phyloP scores from a whole-genome alignment of 2,329 filamentous ascomycete species.

The Ambrosiella beaveri region DNA sequence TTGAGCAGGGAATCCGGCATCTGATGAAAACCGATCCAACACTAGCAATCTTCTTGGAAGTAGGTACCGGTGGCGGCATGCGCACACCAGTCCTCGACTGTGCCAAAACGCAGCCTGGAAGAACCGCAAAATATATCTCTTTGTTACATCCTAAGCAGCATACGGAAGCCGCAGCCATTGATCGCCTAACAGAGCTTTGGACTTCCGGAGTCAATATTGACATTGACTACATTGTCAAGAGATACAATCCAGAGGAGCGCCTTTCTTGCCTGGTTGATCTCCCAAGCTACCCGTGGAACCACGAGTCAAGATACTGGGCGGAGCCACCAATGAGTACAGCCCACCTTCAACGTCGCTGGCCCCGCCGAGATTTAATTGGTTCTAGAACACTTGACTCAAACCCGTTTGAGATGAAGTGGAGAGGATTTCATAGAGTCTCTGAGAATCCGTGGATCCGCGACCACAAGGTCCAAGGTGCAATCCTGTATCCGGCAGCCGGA shows the following conservation, averaged over 20 bases:
- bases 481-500: conserved; percentile 33
- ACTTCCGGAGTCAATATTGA: conserved; percentile 19
- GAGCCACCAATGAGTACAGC: conserved; percentile 30
- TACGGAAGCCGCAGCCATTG: conserved; percentile 18
- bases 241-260: conserved; percentile 10
- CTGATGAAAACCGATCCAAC: conserved; percentile 18
- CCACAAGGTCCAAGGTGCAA: conserved; percentile 32
- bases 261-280: conserved; percentile 25
- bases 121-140: conserved; percentile 12
- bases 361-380: conserved; percentile 35
- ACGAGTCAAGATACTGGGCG: conserved; percentile 34
- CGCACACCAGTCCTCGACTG: conserved; percentile 23
- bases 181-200: conserved; percentile 23
- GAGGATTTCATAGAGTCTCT: conserved; percentile 29
- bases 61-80: conserved; percentile 24
- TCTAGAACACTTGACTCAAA: conserved; percentile 26
- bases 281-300: conserved; percentile 38
- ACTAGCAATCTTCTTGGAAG: conserved; percentile 21
- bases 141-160: conserved; percentile 9
- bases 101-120: conserved; percentile 13
- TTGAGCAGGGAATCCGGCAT: conserved; percentile 23
- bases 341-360: conserved; percentile 27
- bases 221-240: conserved; percentile 15
- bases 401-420: conserved; percentile 31
- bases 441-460: conserved; percentile 37